These are phyloP conservation scores for Lepidium africanum DNA, from an alignment of 345 rosid species.

Conservation along the genomic window DNA sequence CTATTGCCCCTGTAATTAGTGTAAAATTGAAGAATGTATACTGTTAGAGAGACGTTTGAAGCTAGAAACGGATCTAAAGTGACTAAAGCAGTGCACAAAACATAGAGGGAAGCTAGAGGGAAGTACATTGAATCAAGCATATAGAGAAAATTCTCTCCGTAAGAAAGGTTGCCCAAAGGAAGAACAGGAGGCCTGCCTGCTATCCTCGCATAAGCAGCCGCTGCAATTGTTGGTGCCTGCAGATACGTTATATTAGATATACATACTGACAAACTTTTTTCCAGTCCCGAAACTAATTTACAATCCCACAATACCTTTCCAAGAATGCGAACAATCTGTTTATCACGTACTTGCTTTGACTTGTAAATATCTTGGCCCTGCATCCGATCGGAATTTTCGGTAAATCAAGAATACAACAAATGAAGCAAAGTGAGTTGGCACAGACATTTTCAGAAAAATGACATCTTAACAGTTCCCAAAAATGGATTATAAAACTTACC, in stretches of 20 bases:
- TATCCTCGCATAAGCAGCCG: constrained; percentile 84
- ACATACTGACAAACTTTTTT: background rate
- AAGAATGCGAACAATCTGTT: constrained; percentile 80
- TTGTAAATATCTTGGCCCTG: constrained; percentile 46
- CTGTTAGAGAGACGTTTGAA: background rate
- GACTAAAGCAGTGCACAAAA: background rate
- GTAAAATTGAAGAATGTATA: background rate
- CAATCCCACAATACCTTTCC: constrained; percentile 56
- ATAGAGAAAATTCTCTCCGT: constrained; percentile 80
- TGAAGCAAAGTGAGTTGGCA: background rate
- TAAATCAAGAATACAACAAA: background rate
- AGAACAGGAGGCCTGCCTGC: constrained; percentile 94
- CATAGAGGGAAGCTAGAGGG: background rate
- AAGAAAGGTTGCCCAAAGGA: constrained; percentile 78
- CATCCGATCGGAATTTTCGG: background rate
- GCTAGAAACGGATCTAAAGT: background rate
- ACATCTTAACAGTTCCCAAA: background rate
- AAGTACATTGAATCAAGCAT: constrained; percentile 88
- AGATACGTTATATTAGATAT: constrained; percentile 1
- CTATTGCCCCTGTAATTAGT: constrained; percentile 58
- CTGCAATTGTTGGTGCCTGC: constrained; percentile 84
- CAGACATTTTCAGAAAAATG: background rate
- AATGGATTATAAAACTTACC: constrained; percentile 35
- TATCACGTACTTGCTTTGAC: constrained; percentile 80
- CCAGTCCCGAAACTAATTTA: background rate